Evolutionary conservation across 345 rosid species (phyloP), one percentile per base, ranked within the genome.

Genomic region (Citrus mangshanensis): DNA sequence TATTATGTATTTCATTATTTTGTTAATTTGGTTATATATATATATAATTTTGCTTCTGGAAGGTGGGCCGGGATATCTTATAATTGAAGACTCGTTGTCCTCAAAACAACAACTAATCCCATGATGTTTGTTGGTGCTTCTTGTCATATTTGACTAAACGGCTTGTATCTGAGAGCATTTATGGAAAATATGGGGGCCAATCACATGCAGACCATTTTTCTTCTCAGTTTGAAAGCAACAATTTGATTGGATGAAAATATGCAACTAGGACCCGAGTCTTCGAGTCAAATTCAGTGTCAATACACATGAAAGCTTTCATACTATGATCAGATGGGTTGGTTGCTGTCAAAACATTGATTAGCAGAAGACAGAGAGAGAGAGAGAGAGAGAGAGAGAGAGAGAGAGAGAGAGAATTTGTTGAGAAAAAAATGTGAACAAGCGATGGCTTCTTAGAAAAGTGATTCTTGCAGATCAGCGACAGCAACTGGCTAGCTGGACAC

Each of bases 61-160:
- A 64, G 18, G 61, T 75, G 42, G 51, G 51, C 51, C 51, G 51
- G 49, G 78, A 74, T 34, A 74, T 73, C 22, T 46, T 70, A 49
- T n/a, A 63, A 32, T 58, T 9, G 58, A 28, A 64, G 61, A 13
- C 34, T 60, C 32, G 18, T 46, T 3, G 70, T 49, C 46, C 46
- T 40, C 49, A 75, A 75, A 75, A 75, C 61, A 63, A 27, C 78
- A 75, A 63, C 70, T 75, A 64, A 51, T 35, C 21, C 24, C 6
- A 9, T 30, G 63, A 64, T 22, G 71, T 75, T 75, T 63, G 78
- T 75, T 75, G 70, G 71, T 64, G 70, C 28, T 64, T 64, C 78
- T 75, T 75, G 70, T 75, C 78, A 75, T 14, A 35, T 75, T 75
- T 75, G 61, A 71, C 62, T 30, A 51, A 21, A 2, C 1, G 4